phyloP scores from a whole-genome alignment of 1,139 yeast genomes.

The Candida glucosophila region DNA sequence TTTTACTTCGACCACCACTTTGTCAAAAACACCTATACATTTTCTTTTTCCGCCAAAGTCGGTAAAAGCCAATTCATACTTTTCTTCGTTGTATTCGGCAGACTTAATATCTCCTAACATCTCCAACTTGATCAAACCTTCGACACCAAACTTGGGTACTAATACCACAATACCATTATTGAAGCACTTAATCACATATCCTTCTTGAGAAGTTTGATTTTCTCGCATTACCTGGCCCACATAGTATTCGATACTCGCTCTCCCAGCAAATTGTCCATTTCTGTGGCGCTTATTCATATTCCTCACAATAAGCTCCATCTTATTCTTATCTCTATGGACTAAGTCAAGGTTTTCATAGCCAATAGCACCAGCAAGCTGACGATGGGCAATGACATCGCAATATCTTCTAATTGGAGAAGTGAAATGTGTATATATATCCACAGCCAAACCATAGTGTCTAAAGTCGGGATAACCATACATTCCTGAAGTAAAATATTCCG shows the following conservation, averaged over 20 bases:
- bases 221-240: constrained; percentile 96
- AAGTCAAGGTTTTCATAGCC: constrained; percentile 82
- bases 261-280: constrained; percentile 97
- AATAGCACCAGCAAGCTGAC: constrained; percentile 96
- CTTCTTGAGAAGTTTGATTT: constrained; percentile 68
- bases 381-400: constrained; percentile 95
- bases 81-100: constrained; percentile 71
- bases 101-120: constrained; percentile 57
- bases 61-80: constrained; percentile 55
- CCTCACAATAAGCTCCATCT: constrained; percentile 82
- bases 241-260: constrained; percentile 95
- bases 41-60: constrained; percentile 34
- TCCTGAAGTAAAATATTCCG: constrained; percentile 96
- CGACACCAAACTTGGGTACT: constrained; percentile 97
- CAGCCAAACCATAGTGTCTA: constrained; percentile 94
- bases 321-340: constrained; percentile 77
- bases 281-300: constrained; percentile 93
- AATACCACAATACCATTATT: constrained; percentile 91
- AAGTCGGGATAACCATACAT: constrained; percentile 87
- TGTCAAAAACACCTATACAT: constrained; percentile 71
- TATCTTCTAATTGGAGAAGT: constrained; percentile 98
- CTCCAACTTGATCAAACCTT: constrained; percentile 80
- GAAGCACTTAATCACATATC: constrained; percentile 86
- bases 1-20: constrained; percentile 72
- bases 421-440: constrained; percentile 95